These are phyloP conservation scores for Jatropha curcas DNA, from an alignment of 345 rosid species.

Conservation along the genomic window DNA sequence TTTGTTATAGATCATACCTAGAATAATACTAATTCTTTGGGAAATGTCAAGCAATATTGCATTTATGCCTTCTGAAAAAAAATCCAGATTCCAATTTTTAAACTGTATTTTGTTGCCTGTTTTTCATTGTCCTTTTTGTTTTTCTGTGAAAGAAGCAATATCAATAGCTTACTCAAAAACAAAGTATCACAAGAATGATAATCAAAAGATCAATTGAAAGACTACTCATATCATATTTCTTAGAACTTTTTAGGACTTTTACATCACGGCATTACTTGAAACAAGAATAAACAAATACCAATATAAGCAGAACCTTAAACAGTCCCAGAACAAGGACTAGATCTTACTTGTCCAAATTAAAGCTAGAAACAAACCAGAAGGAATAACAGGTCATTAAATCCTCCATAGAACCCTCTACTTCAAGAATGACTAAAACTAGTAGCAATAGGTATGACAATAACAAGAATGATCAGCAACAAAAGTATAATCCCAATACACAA, in stretches of 20 bases:
- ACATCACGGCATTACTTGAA: background rate
- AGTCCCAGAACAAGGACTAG: conserved; percentile 32
- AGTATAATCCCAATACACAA: conserved; percentile 70
- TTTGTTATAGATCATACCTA: background rate
- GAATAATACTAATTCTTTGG: conserved; percentile 9
- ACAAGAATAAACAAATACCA: conserved; percentile 7
- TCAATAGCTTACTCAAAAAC: too few relatives aligned
- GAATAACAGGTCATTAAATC: conserved; percentile 45
- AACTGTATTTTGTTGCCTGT: too few relatives aligned
- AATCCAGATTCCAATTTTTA: too few relatives aligned
- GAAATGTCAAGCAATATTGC: conserved; percentile 3
- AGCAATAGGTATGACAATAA: conserved; percentile 66
- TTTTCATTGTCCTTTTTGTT: too few relatives aligned
- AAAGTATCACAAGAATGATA: too few relatives aligned
- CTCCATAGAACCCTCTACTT: conserved; percentile 26
- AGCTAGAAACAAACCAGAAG: conserved; percentile 24
- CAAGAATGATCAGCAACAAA: conserved; percentile 62
- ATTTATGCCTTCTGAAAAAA: background rate
- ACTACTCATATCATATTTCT: too few relatives aligned
- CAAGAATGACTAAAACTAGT: conserved; percentile 79
- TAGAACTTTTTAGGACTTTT: background rate
- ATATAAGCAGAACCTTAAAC: background rate
- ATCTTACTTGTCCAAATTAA: background rate
- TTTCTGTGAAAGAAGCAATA: too few relatives aligned
- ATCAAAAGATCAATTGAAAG: too few relatives aligned